Evolutionary conservation across 2,329 filamentous ascomycete genomes (phyloP).

Genomic region (Pseudohalonectria lignicola): DNA sequence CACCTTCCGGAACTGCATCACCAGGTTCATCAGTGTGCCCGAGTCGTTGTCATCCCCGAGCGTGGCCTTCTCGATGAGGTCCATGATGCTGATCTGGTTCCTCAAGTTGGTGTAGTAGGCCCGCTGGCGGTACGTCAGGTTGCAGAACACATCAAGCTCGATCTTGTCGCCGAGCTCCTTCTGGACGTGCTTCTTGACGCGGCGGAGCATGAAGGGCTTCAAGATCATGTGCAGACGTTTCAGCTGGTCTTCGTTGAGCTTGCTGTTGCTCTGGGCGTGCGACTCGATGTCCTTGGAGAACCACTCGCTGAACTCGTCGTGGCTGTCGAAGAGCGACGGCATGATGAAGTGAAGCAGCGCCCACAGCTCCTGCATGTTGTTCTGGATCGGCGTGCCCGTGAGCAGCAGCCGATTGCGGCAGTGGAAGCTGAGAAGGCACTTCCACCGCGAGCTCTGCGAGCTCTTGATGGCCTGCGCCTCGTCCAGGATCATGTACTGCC

Average conservation of each 20-base stretch:
- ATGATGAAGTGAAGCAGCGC: conserved; percentile 98
- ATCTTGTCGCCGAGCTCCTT: conserved; percentile 99
- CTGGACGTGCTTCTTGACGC: conserved; percentile 99
- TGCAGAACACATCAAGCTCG: conserved; percentile 89
- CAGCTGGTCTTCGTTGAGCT: conserved; percentile 95
- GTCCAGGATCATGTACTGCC: conserved; percentile 99
- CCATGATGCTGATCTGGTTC: conserved; percentile 97
- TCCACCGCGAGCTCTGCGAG: conserved; percentile 92
- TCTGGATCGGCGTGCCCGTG: conserved; percentile 96
- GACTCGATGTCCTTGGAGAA: conserved; percentile 96
- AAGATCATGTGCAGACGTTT: conserved; percentile 97
- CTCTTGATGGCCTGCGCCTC: conserved; percentile 99
- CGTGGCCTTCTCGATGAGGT: conserved; percentile 93
- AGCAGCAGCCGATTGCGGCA: conserved; percentile 89
- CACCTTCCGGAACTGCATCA: conserved; percentile 99
- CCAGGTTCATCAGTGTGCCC: conserved; percentile 94
- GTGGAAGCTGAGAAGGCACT: conserved; percentile 85
- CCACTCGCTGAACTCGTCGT: conserved; percentile 90
- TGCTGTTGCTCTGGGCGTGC: conserved; percentile 97
- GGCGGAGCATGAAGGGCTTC: conserved; percentile 98
- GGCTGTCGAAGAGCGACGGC: conserved; percentile 94
- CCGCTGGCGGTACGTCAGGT: conserved; percentile 90
- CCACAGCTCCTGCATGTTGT: conserved; percentile 99
- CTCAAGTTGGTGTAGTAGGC: conserved; percentile 87
- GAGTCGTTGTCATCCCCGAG: conserved; percentile 91